A percentile compares a stretch with the other conserved stretches of the same genome.
Evolutionary conservation across 1,284 basidiomycete genomes (phyloP).

Genomic region (Tremellales sp.): DNA sequence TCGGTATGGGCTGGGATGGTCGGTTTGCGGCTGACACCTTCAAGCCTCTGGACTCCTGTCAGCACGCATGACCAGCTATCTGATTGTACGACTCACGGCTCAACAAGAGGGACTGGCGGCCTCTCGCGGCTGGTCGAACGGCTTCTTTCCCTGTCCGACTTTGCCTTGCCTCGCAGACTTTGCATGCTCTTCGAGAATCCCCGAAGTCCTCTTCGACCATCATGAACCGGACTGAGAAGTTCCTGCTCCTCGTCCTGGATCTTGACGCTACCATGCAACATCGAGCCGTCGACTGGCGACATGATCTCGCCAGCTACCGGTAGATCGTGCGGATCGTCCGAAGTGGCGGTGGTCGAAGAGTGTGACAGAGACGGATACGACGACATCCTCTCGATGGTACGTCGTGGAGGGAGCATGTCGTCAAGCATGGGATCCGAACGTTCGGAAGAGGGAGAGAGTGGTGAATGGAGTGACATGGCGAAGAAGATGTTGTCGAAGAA

Average conservation of each 20-base stretch:
- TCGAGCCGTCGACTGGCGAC: no score
- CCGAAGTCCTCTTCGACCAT: neutral
- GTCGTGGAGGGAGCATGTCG: neutral
- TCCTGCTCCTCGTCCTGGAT: neutral
- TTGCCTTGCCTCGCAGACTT: conserved; percentile 3
- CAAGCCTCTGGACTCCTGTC: no score
- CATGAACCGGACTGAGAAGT: neutral
- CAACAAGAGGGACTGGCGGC: neutral
- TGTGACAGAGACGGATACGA: conserved; percentile 13
- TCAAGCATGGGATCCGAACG: neutral
- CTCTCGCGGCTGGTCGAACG: neutral
- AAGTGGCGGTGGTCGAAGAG: conserved; percentile 6
- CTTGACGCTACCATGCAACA: neutral
- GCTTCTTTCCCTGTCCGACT: conserved; percentile 1
- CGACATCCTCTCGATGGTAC: conserved; percentile 1
- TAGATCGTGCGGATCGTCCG: conserved; percentile 3
- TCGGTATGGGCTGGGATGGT: conserved; percentile 1
- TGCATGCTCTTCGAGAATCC: conserved; percentile 7
- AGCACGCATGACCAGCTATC: neutral
- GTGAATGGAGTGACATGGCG: neutral
- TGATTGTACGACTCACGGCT: conserved; percentile 1
- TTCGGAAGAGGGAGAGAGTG: neutral
- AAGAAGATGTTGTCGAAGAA: no score
- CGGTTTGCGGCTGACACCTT: no score
- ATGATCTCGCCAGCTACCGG: neutral